These are phyloP conservation scores for Gloeophyllum trabeum DNA, from an alignment of 768 basidiomycete species.

Conservation along the genomic window DNA sequence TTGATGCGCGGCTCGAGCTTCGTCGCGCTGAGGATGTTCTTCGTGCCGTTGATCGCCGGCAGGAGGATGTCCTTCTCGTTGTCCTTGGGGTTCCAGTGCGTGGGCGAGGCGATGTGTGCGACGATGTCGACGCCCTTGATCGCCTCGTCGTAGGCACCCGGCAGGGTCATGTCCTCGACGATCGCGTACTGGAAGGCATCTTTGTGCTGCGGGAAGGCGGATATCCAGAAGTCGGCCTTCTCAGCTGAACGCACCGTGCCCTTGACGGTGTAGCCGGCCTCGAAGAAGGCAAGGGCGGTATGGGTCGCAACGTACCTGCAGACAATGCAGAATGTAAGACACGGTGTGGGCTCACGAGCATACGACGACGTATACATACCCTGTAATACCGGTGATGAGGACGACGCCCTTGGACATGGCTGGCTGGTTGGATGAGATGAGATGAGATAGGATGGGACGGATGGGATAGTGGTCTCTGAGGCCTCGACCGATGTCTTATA, in stretches of 20 bases:
- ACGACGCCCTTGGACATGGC: too few species aligned
- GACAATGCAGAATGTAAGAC: too few species aligned
- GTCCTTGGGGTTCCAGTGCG: too few species aligned
- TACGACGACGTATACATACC: too few species aligned
- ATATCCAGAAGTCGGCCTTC: constrained; percentile 30
- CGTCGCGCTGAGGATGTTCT: constrained; percentile 8
- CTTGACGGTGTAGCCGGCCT: constrained; percentile 22
- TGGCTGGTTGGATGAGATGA: too few species aligned
- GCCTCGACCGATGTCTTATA: too few species aligned
- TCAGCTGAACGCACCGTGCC: constrained; percentile 26
- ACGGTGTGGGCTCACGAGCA: too few species aligned
- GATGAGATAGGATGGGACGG: too few species aligned
- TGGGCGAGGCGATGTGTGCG: constrained; percentile 22
- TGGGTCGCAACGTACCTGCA: too few species aligned
- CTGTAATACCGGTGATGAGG: too few species aligned
- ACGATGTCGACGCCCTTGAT: constrained; percentile 34
- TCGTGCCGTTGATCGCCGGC: constrained; percentile 12
- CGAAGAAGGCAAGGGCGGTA: too few species aligned
- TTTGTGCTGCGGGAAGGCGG: constrained; percentile 20
- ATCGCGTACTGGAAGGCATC: constrained; percentile 25
- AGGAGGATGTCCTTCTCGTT: constrained; percentile 5
- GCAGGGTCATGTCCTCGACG: constrained; percentile 27
- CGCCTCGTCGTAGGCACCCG: constrained; percentile 31
- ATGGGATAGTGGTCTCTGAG: too few species aligned
- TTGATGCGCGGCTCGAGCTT: constrained; percentile 10